phyloP scores from a whole-genome alignment of 345 rosid genomes.

The Boechera divaricarpa region DNA sequence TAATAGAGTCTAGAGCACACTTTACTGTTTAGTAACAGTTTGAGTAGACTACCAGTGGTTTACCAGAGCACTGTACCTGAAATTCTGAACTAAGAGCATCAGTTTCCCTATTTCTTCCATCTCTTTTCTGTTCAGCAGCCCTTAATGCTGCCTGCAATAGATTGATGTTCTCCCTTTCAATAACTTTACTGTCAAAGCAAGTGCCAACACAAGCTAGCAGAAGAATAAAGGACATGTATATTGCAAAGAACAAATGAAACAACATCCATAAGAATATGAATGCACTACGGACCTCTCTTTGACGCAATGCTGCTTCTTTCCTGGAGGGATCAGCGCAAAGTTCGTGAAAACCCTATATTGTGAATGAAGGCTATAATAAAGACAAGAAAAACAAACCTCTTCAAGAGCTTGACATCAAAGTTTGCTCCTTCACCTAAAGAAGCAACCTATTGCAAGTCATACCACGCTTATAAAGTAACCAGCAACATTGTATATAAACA shows the following conservation, averaged over 20 bases:
- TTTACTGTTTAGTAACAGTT: not conserved
- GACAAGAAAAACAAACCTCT: conserved; percentile 58
- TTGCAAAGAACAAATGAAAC: conserved; percentile 9
- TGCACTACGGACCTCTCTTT: conserved; percentile 70
- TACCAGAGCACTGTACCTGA: conserved; percentile 59
- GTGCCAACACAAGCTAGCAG: not conserved
- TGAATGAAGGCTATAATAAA: conserved; percentile 17
- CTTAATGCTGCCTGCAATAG: conserved; percentile 79
- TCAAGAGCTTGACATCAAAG: conserved; percentile 82
- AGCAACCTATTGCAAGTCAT: conserved; percentile 67
- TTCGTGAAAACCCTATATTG: not conserved
- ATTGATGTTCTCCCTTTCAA: conserved; percentile 24
- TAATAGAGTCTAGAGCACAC: conserved; percentile 15
- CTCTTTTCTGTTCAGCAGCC: conserved; percentile 77
- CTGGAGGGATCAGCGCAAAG: conserved; percentile 46
- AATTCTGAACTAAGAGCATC: conserved; percentile 68
- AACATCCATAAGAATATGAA: not conserved
- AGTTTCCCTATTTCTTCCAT: conserved; percentile 74
- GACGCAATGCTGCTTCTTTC: conserved; percentile 90
- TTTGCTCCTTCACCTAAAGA: conserved; percentile 94
- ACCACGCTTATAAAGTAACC: conserved; percentile 6
- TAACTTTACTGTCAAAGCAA: not conserved
- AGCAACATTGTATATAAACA: conserved; percentile 12
- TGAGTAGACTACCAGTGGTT: conserved; percentile 16
- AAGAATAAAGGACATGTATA: conserved; percentile 4